Evolutionary conservation across 2,329 filamentous ascomycete species (phyloP).

Genomic region (Pseudogymnoascus sp.): DNA sequence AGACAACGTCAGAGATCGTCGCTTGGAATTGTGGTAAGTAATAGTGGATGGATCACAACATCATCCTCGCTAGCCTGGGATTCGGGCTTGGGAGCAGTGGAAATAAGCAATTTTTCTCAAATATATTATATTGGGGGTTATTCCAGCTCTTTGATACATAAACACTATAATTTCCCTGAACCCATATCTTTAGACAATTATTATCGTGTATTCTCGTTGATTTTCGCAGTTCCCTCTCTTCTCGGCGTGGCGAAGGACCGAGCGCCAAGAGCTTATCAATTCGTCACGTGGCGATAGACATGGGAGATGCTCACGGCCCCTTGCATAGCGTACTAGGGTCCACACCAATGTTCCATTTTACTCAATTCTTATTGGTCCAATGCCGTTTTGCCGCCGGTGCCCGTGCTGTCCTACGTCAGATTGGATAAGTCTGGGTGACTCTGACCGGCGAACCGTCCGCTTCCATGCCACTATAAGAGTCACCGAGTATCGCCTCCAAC

Average conservation of each 20-base stretch:
- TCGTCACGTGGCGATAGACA: neutral
- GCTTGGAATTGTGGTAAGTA: neutral
- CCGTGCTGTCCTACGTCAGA: neutral
- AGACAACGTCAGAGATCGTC: neutral
- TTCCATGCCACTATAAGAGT: neutral
- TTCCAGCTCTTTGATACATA: neutral
- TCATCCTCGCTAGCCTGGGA: neutral
- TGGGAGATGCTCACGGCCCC: neutral
- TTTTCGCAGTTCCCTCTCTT: neutral
- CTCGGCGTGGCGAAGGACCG: neutral
- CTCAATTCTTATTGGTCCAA: neutral
- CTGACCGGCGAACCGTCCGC: neutral
- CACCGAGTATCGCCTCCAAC: neutral
- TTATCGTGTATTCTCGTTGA: neutral
- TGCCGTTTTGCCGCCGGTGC: neutral
- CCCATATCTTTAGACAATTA: neutral
- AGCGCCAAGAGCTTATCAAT: neutral
- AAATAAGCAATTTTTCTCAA: neutral
- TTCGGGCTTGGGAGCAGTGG: neutral
- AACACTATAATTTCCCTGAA: neutral
- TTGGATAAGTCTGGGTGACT: neutral
- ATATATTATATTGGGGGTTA: neutral
- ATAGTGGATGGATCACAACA: constrained; percentile 7
- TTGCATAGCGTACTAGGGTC: neutral
- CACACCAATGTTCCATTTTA: neutral